Base-by-base conservation (phyloP, 768 basidiomycete genomes). In the Kockovaella imperatae region DNA sequence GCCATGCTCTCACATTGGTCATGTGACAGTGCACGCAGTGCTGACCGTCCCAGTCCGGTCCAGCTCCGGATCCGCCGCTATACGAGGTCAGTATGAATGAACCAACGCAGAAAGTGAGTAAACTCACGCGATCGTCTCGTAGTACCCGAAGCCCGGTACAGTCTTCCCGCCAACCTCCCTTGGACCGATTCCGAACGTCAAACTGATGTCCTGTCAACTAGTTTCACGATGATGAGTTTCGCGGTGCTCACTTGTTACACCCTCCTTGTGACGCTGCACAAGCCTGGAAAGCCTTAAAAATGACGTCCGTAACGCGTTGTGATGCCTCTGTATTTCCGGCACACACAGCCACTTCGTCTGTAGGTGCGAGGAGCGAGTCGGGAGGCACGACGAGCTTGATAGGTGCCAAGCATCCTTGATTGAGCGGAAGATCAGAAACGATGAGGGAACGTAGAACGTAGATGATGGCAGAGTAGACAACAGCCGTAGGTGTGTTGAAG, bases 281-380 rank as follows among this genome's bases (percentile, higher is more conserved):
- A 3, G 87, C 89, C 59, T 84, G 79, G 75, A 96, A 95, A 0
- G 90, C 89, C 67, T 85, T 87, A 29, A 96, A 74, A 28, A 96
- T 85, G 2, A 91, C 88, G 64, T 96, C 91, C 2, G 91, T 87
- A 36, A 93, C 86, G n/a, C 91, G 77, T 64, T 93, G 90, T 4
- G 83, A 86, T 3, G 88, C 90, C 36, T 87, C 74, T 1, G 91
- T 88, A 64, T 95, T 96, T 10, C 90, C 90, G 25, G 86, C 89
- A 54, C 88, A 91, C 4, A 93, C 88, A 0, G 90, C 91, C 8
- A 86, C 87, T 0, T 86, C 89, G 35, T 80, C 79, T 11, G 84
- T 85, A 0, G 90, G 91, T 4, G 81, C 78, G 24, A 96, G 74
- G 11, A 95, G 68, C 1, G 83, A 85, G 47, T 80, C 82, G n/a